Percentiles rank a stretch among this genome's conserved stretches.
Conservation (phyloP, 306 rosid genomes). For the Glycyrrhiza uralensis region DNA sequence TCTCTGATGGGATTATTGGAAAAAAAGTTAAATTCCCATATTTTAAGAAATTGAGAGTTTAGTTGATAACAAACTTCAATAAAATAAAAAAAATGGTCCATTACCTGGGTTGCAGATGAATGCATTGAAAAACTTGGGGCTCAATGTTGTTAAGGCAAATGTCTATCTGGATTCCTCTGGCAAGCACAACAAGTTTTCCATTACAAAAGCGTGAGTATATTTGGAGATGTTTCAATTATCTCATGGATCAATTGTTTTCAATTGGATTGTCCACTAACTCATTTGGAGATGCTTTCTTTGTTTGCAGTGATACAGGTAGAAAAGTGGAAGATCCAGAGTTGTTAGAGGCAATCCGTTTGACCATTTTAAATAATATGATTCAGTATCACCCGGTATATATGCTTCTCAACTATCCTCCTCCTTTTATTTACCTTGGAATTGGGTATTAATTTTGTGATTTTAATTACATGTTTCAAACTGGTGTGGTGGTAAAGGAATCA, state of each 20-base stretch:
- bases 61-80: neutral
- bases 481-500: conserved; percentile 69
- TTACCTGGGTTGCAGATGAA: conserved; percentile 69
- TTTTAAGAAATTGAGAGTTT: neutral
- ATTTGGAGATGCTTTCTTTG: conserved; percentile 32
- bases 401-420: neutral
- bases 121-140: conserved; percentile 84
- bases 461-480: conserved; percentile 13
- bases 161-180: conserved; percentile 93
- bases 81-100: neutral
- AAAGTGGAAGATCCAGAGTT: conserved; percentile 93
- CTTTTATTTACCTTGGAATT: conserved; percentile 3
- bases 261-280: neutral
- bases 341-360: conserved; percentile 95
- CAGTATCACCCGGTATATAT: conserved; percentile 84
- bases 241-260: neutral
- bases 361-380: conserved; percentile 82
- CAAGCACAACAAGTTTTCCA: conserved; percentile 88
- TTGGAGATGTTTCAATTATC: too few relatives aligned
- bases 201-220: conserved; percentile 80
- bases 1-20: too few relatives aligned
- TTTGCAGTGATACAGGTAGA: conserved; percentile 91
- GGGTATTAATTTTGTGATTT: neutral
- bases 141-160: conserved; percentile 96
- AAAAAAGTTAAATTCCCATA: too few relatives aligned